Base-by-base conservation (phyloP, 1,139 yeast species). In the Maudiozyma humilis region DNA sequence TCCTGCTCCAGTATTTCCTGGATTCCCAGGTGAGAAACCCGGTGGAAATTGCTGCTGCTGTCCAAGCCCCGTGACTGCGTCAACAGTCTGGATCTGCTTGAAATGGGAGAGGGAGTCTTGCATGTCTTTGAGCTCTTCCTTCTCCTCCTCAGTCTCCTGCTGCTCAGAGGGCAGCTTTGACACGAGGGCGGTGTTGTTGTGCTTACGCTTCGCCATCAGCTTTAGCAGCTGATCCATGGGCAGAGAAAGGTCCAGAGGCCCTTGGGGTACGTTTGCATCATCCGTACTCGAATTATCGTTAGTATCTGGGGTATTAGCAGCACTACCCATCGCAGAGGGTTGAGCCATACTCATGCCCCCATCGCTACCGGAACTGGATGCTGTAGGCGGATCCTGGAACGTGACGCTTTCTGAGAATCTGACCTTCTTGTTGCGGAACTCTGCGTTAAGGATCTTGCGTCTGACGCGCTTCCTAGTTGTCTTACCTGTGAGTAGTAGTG, bases 151-250 rank as follows among this genome's bases (percentile, higher is more conserved):
- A 2, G 62, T 62, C 49, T 59, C 67, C 40, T 55, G 61, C 46
- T 57, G 62, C 31, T 60, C 56, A 34, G 53, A 55, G 2, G 63
- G 59, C 32, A 57, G 45, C 16, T 48, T 47, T 3, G 62, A 57
- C 13, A 61, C 60, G 20, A 61, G 42, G 2, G 62, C 59, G 14
- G 52, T 46, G 42, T 53, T 56, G 19, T 43, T 57, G 51, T 50
- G 52, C 51, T 51, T 59, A 36, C 53, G 55, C 54, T 49, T 63
- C 49, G 66, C 66, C 53, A 80, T 62, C 44, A 68, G 69, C 44
- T 68, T 68, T 41, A 83, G 56, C 34, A 82, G 61, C 57, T 82
- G 85, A 54, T 80, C 85, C 91, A 83, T 82, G 1, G 89, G 87
- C 27, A 83, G 64, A 2, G 83, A 72, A 44, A 74, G 69, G 57